A percentile compares a stretch with the other conserved stretches of the same genome.
These are phyloP conservation scores for Gossypium mustelinum DNA, from an alignment of 345 rosid genomes.

Conservation along the genomic window DNA sequence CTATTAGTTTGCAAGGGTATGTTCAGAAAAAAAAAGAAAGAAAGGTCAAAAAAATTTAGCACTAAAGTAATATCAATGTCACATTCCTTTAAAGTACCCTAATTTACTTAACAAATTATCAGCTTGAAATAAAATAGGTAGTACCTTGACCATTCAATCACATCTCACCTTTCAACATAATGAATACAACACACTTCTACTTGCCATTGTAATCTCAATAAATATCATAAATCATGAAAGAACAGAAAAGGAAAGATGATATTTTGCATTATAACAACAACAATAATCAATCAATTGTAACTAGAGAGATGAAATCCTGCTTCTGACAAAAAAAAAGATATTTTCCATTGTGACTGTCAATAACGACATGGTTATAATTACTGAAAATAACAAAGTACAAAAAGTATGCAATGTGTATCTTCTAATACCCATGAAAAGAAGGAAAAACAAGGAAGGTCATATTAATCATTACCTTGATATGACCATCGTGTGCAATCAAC, in stretches of 20 bases:
- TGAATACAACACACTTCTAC: neutral
- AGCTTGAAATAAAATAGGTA: neutral
- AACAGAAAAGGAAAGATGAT: neutral
- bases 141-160: neutral
- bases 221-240: neutral
- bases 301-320: neutral
- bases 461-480: conserved; percentile 65
- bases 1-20: neutral
- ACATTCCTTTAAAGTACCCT: neutral
- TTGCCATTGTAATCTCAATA: neutral
- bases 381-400: neutral
- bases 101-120: conserved; percentile 1
- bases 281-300: neutral
- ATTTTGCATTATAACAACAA: neutral
- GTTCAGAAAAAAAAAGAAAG: neutral
- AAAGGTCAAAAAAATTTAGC: neutral
- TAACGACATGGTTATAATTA: neutral
- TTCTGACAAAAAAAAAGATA: neutral
- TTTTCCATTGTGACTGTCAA: neutral
- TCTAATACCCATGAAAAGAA: neutral
- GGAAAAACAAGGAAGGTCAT: conserved; percentile 13
- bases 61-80: neutral
- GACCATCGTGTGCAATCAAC: conserved; percentile 98
- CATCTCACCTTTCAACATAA: neutral
- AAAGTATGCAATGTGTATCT: neutral